These are phyloP conservation scores for Hansenula lynferdii DNA, from an alignment of 1,139 yeast genomes.

Conservation along the genomic window DNA sequence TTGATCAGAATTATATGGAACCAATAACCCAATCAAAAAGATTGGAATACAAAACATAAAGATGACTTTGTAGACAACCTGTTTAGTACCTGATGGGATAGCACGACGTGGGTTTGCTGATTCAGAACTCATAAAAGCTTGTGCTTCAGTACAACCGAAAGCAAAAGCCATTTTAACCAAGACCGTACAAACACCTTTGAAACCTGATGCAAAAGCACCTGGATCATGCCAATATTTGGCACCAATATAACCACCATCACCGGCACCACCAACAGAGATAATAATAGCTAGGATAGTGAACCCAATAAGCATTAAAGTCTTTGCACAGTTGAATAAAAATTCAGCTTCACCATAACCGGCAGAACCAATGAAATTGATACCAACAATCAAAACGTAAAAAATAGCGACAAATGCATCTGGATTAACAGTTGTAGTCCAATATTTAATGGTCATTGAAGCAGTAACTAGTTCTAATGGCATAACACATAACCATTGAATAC, in stretches of 20 bases:
- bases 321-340: conserved; percentile 52
- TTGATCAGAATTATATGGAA: conserved; percentile 51
- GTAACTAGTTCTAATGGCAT: conserved; percentile 75
- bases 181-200: conserved; percentile 75
- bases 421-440: conserved; percentile 56
- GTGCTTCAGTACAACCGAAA: conserved; percentile 78
- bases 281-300: conserved; percentile 61
- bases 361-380: conserved; percentile 63
- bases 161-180: conserved; percentile 87
- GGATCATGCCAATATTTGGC: conserved; percentile 55
- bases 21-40: conserved; percentile 60
- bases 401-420: conserved; percentile 65
- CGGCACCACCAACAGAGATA: conserved; percentile 66
- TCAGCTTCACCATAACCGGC: conserved; percentile 72
- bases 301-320: conserved; percentile 58
- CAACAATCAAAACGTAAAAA: conserved; percentile 56
- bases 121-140: conserved; percentile 89
- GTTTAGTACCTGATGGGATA: conserved; percentile 70
- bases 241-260: conserved; percentile 58
- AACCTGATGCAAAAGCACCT: conserved; percentile 59
- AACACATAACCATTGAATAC: conserved; percentile 73
- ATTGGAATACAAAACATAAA: conserved; percentile 58
- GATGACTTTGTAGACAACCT: conserved; percentile 70
- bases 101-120: conserved; percentile 73
- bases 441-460: conserved; percentile 64